These are phyloP conservation scores for Piloderma croceum DNA, from an alignment of 768 basidiomycete genomes.

Conservation along the genomic window DNA sequence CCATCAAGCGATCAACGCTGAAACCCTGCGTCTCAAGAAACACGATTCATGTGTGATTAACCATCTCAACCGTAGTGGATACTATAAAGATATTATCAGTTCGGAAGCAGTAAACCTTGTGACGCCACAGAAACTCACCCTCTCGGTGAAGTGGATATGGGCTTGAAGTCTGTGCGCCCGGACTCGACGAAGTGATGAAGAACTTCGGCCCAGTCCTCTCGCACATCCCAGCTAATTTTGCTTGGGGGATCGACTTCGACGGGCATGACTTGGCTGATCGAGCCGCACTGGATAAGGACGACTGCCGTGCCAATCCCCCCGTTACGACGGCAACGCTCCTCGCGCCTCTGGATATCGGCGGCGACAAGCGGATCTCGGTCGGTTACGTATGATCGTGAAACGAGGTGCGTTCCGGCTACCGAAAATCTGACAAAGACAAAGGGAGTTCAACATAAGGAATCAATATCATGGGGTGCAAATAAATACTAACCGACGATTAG, in stretches of 20 bases:
- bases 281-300: constrained; percentile 71
- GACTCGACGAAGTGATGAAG: constrained; percentile 66
- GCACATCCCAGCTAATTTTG: constrained; percentile 69
- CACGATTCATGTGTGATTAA: too few species aligned
- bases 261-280: constrained; percentile 78
- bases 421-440: constrained; percentile 47
- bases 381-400: constrained; percentile 64
- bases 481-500: constrained; percentile 55
- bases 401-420: constrained; percentile 61
- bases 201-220: constrained; percentile 69
- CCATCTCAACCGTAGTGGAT: constrained; percentile 38
- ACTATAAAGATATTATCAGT: constrained; percentile 21
- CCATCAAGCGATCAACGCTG: too few species aligned
- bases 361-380: constrained; percentile 64
- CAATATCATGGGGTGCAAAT: neutral
- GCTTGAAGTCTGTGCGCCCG: constrained; percentile 73
- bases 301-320: constrained; percentile 76
- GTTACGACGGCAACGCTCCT: constrained; percentile 67
- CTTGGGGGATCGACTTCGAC: constrained; percentile 78
- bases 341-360: constrained; percentile 71
- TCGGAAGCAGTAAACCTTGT: constrained; percentile 1
- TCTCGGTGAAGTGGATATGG: constrained; percentile 70
- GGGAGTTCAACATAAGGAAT: neutral
- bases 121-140: constrained; percentile 47
- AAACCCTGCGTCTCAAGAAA: too few species aligned